Conservation (phyloP, 2,329 filamentous ascomycete genomes). For the Fusarium pseudocircinatum region DNA sequence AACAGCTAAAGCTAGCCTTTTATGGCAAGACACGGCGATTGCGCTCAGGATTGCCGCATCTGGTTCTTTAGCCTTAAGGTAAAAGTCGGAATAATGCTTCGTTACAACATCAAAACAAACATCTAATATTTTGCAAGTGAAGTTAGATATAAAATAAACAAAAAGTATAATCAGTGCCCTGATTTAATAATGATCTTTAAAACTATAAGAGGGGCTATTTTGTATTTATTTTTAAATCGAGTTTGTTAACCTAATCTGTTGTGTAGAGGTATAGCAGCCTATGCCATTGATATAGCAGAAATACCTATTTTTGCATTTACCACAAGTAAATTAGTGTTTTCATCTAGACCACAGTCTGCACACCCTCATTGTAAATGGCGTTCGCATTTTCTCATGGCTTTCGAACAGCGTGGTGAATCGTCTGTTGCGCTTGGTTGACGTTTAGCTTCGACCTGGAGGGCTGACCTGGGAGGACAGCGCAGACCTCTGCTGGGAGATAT, state of each 20-base stretch:
- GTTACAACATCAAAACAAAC: no score
- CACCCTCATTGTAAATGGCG: background rate
- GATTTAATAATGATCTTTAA: no score
- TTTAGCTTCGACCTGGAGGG: background rate
- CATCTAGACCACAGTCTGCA: background rate
- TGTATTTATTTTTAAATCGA: no score
- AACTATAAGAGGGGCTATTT: no score
- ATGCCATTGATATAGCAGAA: no score
- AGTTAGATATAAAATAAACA: no score
- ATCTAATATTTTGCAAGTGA: fast-evolving
- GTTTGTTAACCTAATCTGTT: no score
- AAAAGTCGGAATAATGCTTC: fast-evolving
- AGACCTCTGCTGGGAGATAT: background rate
- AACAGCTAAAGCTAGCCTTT: no score
- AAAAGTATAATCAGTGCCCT: no score
- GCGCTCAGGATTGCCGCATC: fast-evolving
- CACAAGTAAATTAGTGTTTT: background rate
- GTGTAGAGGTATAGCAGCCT: no score
- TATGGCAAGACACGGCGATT: fast-evolving
- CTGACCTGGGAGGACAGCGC: background rate
- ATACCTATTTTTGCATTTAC: no score
- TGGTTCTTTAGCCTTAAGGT: fast-evolving
- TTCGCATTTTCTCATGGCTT: background rate
- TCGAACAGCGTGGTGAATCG: background rate
- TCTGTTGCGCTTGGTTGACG: background rate